A percentile compares a stretch with the other conserved stretches of the same genome.
Conservation (phyloP, 2,329 filamentous ascomycete genomes). For the Penicillium decumbens region DNA sequence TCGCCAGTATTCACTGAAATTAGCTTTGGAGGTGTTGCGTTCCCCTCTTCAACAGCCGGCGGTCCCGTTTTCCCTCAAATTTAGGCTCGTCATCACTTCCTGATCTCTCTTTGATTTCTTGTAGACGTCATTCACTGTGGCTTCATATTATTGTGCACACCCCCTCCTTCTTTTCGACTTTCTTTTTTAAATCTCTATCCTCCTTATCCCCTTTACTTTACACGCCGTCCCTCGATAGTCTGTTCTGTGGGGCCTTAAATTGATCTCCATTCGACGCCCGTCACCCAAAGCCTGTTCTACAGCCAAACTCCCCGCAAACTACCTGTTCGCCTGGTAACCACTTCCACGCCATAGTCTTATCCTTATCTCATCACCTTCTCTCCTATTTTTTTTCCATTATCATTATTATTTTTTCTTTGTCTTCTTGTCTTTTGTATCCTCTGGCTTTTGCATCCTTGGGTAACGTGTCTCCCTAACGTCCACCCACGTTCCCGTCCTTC, state of each 20-base stretch:
- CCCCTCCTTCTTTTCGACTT: constrained; percentile 5
- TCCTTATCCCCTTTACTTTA: constrained; percentile 1
- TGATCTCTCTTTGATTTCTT: constrained; percentile 11
- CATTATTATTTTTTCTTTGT: not conserved
- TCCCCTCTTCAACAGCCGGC: constrained; percentile 11
- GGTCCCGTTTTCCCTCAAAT: constrained; percentile 7
- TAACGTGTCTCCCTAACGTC: constrained; percentile 15
- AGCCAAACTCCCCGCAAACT: constrained; percentile 27
- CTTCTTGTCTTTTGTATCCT: not conserved
- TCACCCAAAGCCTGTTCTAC: constrained; percentile 7
- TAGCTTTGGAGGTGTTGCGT: constrained; percentile 8
- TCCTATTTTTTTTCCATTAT: not conserved
- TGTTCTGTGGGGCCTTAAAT: constrained; percentile 13
- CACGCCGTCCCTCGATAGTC: constrained; percentile 7
- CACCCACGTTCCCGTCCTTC: constrained; percentile 21
- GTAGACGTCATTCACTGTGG: constrained; percentile 37
- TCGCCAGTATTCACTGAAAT: constrained; percentile 6
- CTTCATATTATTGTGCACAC: constrained; percentile 6
- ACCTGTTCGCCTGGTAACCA: constrained; percentile 33
- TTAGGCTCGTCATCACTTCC: constrained; percentile 15
- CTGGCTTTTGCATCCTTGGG: not conserved
- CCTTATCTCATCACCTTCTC: not conserved
- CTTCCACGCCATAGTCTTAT: constrained; percentile 7
- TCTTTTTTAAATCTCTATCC: not conserved
- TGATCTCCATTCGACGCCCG: constrained; percentile 2